phyloP scores from a whole-genome alignment of 371 early-diverging fungal genomes.

The Mucor lusitanicus region DNA sequence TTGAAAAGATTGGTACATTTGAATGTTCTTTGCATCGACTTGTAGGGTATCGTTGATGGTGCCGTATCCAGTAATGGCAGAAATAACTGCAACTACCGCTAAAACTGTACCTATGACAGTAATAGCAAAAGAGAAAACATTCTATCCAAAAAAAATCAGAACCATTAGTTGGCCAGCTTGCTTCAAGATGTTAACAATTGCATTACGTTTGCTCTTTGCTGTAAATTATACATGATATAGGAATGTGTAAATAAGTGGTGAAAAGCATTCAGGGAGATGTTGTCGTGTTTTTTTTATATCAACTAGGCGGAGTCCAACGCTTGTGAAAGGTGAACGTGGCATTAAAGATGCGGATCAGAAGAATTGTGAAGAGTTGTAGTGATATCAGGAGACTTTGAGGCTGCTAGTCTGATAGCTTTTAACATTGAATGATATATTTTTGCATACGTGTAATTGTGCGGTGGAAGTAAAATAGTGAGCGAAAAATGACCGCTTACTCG shows the following conservation, averaged over 20 bases:
- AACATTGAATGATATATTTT: no score
- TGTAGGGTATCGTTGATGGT: slow-evolving; percentile 32
- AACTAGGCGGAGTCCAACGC: neutral
- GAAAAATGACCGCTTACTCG: no score
- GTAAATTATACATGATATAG: slow-evolving; percentile 6
- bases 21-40: slow-evolving; percentile 53
- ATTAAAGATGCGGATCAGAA: neutral
- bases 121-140: slow-evolving; percentile 69
- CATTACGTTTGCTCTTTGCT: slow-evolving; percentile 10
- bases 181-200: no score
- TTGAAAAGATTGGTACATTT: slow-evolving; percentile 46
- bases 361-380: neutral
- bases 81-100: slow-evolving; percentile 55
- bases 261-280: neutral
- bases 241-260: neutral
- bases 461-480: no score
- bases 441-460: no score
- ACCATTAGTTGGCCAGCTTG: no score
- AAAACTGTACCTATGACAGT: slow-evolving; percentile 65
- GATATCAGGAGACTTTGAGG: neutral
- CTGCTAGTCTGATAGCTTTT: neutral
- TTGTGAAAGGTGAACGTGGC: neutral
- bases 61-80: slow-evolving; percentile 48
- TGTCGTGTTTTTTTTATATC: neutral
- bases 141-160: slow-evolving; percentile 14